Evolutionary conservation across 1,284 basidiomycete genomes (phyloP), one percentile per base, ranked within the genome.

Genomic region (Ceratobasidium sp.): DNA sequence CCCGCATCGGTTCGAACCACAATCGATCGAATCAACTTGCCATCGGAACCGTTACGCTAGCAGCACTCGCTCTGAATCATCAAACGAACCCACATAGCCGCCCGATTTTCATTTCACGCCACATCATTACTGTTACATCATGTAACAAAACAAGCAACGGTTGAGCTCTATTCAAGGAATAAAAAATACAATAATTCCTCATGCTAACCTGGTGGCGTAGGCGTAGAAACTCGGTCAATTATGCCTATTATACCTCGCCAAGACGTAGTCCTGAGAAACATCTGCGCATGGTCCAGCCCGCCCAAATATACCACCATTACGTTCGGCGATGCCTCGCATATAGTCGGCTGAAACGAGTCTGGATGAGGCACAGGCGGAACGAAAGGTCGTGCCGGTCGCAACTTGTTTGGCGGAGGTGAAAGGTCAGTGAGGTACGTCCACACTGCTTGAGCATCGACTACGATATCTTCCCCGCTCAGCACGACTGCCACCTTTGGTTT

Each of bases 381-480:
- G 40, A 64, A 64, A 4, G 60, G 60, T 31, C 60, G 35, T 8
- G 49, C 47, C 2, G 29, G 15, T 15, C 20, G 12, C 3, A 3
- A 27, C 12, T 52, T 20, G 47, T 52, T 34, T 4, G n/a, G 20
- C 1, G 60, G 60, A 25, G 35, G 34, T 2, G 47, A 29, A 4
- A 52, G 32, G n/a, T 77, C 79, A 0, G 86, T 86, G 45, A 89
- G 75, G 72, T 88, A 87, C 69, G 73, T 75, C 72, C 83, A 75
- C 45, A 89, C 83, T 34, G 78, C 79, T 34, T 77, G 76, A 4
- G 84, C 76, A 53, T 86, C 81, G 2, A 88, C 82, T 47, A 89
- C 83, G 76, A 88, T 87, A 73, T 89, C 87, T 53, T 76, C 74
- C 8, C 82, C 86, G 29, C 82, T 81, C 35, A 89, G 75, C 31